Evolutionary conservation across 352 stramenopile genomes (phyloP).

Genomic region (Globisporangium polare): DNA sequence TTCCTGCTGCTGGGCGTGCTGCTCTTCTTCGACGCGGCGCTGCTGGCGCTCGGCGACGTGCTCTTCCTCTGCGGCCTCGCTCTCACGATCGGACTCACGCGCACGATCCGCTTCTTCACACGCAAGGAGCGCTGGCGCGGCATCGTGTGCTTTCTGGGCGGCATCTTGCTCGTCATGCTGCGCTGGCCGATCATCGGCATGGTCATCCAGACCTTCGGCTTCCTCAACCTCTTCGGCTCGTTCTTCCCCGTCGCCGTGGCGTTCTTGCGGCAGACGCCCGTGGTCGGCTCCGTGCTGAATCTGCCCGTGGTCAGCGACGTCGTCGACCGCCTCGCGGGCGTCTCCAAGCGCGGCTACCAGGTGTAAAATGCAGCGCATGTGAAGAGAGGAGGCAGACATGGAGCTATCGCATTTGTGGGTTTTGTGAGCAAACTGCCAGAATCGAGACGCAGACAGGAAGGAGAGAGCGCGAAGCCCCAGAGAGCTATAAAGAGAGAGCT

Average conservation of each 20-base stretch:
- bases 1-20: conserved; percentile 93
- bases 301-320: conserved; percentile 77
- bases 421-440: too few species aligned
- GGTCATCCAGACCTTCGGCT: conserved; percentile 91
- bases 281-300: conserved; percentile 87
- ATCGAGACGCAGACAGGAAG: too few species aligned
- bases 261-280: conserved; percentile 90
- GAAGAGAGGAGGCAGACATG: neutral
- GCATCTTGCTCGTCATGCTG: conserved; percentile 91
- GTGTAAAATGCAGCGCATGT: conserved; percentile 41
- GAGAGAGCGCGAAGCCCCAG: neutral
- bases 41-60: conserved; percentile 93
- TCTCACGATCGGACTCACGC: conserved; percentile 91
- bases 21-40: conserved; percentile 93
- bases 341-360: conserved; percentile 82
- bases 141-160: conserved; percentile 93
- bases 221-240: conserved; percentile 95
- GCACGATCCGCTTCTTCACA: conserved; percentile 94
- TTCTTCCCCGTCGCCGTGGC: conserved; percentile 95
- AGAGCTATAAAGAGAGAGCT: neutral
- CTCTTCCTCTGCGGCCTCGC: conserved; percentile 92
- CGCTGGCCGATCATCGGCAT: conserved; percentile 93
- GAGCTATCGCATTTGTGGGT: too few species aligned
- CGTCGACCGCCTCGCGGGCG: conserved; percentile 83
- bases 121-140: conserved; percentile 91